Conservation (phyloP, 345 rosid species). For the Arabis alpina region DNA sequence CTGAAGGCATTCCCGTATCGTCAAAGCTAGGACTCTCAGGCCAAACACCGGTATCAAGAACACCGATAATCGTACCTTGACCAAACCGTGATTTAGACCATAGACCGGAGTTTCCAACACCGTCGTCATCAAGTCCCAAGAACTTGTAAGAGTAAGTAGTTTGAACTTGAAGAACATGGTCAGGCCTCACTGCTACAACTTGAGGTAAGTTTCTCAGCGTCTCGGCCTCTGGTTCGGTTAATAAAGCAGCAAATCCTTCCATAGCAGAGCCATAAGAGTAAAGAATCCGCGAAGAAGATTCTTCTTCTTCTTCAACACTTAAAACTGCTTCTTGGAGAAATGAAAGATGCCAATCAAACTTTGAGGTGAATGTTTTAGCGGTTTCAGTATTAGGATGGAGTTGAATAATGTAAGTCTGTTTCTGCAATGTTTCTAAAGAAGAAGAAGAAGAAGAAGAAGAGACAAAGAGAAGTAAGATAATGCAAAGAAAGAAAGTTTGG, state of each 20-base stretch:
- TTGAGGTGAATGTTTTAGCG: constrained; percentile 50
- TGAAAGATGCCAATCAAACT: constrained; percentile 72
- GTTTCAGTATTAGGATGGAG: constrained; percentile 66
- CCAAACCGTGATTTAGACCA: constrained; percentile 73
- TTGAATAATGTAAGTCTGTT: constrained; percentile 80
- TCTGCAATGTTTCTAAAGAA: constrained; percentile 37
- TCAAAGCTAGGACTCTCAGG: constrained; percentile 90
- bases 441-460: constrained; percentile 43
- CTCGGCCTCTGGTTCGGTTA: constrained; percentile 59
- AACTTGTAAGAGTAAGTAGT: constrained; percentile 90
- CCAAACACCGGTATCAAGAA: constrained; percentile 92
- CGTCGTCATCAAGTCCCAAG: constrained; percentile 59
- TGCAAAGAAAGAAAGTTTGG: constrained; percentile 38
- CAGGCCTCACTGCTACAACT: constrained; percentile 77
- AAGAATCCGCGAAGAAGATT: constrained; percentile 71
- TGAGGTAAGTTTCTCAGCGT: constrained; percentile 54
- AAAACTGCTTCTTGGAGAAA: constrained; percentile 58
- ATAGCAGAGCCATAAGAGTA: constrained; percentile 86
- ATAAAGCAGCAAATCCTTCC: constrained; percentile 86
- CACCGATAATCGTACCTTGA: constrained; percentile 66
- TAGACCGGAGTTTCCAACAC: constrained; percentile 46
- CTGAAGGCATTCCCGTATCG: constrained; percentile 68
- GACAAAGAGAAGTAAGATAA: constrained; percentile 41
- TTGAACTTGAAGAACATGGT: constrained; percentile 64
- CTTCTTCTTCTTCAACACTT: constrained; percentile 40